phyloP scores from a whole-genome alignment of 192 early-diverging fungal genomes.

The Anaeromyces robustus region DNA sequence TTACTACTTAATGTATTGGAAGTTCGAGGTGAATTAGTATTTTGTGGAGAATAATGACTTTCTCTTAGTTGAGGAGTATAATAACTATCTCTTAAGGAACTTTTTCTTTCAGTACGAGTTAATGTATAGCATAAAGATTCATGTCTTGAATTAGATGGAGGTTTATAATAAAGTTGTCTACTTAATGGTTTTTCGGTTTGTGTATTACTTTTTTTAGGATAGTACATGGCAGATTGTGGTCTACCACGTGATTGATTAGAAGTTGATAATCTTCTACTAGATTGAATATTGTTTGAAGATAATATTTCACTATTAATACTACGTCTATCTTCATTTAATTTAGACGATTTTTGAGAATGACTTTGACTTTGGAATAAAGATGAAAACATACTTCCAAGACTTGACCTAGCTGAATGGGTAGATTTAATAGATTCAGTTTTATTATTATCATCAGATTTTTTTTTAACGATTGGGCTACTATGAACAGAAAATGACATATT shows the following conservation, averaged over 20 bases:
- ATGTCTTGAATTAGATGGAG: neutral
- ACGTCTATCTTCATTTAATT: neutral
- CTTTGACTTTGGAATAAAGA: neutral
- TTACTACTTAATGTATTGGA: too few relatives aligned
- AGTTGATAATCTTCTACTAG: neutral
- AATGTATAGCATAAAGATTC: neutral
- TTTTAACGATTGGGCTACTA: neutral
- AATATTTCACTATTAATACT: neutral
- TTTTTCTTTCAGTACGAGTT: neutral
- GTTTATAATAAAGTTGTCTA: neutral
- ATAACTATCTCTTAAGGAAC: neutral
- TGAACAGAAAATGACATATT: neutral
- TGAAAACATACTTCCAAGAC: neutral
- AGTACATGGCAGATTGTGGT: neutral
- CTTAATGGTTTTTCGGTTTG: neutral
- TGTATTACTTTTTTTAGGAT: neutral
- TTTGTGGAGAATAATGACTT: neutral
- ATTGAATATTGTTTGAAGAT: neutral
- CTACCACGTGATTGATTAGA: neutral
- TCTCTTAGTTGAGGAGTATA: neutral
- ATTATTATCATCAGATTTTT: neutral
- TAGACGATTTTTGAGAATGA: neutral
- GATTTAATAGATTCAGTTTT: neutral
- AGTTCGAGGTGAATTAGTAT: neutral
- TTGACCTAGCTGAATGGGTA: neutral